Percentiles rank a stretch among this genome's conserved stretches.
Conservation (phyloP, 2,329 filamentous ascomycete genomes). For the Penicillium digitatum region DNA sequence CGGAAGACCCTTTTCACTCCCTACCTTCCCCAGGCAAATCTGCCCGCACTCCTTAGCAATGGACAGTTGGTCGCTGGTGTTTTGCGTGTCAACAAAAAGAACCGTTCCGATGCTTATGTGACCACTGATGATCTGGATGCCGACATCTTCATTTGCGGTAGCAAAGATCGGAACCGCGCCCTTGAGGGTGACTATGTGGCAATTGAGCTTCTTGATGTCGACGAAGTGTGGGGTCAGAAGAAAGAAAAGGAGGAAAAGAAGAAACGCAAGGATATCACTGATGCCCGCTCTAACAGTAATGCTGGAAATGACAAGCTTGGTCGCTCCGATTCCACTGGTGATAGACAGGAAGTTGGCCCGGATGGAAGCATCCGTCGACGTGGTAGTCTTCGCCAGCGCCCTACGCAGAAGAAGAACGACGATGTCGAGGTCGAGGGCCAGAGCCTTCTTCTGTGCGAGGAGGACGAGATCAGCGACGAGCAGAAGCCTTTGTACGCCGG, state of each 20-base stretch:
- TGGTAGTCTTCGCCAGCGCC: slow-evolving; percentile 91
- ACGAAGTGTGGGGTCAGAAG: slow-evolving; percentile 98
- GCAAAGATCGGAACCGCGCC: slow-evolving; percentile 96
- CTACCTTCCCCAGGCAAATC: slow-evolving; percentile 88
- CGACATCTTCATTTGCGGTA: slow-evolving; percentile 98
- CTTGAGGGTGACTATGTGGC: slow-evolving; percentile 94
- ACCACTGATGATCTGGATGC: slow-evolving; percentile 92
- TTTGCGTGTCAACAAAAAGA: slow-evolving; percentile 98
- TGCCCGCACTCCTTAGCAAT: slow-evolving; percentile 84
- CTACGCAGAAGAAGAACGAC: slow-evolving; percentile 99
- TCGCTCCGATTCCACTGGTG: slow-evolving; percentile 58
- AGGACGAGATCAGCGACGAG: slow-evolving; percentile 98
- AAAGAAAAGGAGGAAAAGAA: slow-evolving; percentile 99
- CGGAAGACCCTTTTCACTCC: slow-evolving; percentile 98
- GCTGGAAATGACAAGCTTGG: slow-evolving; percentile 63
- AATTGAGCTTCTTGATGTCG: slow-evolving; percentile 91
- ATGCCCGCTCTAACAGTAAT: slow-evolving; percentile 74
- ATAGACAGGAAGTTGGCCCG: slow-evolving; percentile 57
- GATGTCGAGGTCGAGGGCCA: slow-evolving; percentile 98
- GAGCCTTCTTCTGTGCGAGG: slow-evolving; percentile 91
- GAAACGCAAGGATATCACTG: slow-evolving; percentile 98
- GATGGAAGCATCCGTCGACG: slow-evolving; percentile 88
- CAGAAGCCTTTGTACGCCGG: slow-evolving; percentile 96
- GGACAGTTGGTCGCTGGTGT: slow-evolving; percentile 95
- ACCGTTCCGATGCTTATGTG: slow-evolving; percentile 96